Evolutionary conservation across 2,329 filamentous ascomycete genomes (phyloP).

Genomic region (Trichoderma lentiforme): DNA sequence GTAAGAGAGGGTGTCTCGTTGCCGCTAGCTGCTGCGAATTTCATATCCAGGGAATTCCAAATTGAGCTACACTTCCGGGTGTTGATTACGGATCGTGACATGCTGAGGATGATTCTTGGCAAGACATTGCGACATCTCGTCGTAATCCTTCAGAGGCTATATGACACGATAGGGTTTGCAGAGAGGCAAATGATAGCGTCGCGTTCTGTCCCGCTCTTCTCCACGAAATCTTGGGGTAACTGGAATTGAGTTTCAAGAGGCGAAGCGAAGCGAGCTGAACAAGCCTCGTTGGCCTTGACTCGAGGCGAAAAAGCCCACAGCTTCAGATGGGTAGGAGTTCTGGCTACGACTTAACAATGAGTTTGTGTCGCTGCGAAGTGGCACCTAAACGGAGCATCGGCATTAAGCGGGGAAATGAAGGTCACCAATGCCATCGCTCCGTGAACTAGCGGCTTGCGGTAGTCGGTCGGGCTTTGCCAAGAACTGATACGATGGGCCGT

Average conservation of each 20-base stretch:
- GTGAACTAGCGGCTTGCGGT: not conserved
- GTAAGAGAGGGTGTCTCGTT: not conserved
- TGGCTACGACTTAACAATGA: not conserved
- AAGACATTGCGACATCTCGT: not conserved
- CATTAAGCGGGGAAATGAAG: slow-evolving; percentile 8
- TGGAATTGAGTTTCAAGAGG: not conserved
- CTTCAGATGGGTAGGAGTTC: not conserved
- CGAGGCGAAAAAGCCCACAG: not conserved
- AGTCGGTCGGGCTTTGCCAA: not conserved
- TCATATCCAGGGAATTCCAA: not conserved
- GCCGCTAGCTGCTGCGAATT: not conserved
- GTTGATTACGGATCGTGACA: not conserved
- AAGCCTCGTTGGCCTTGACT: not conserved
- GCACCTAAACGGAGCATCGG: not conserved
- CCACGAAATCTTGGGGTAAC: not conserved
- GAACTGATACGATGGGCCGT: not conserved
- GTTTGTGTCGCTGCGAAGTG: not conserved
- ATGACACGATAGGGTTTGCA: not conserved
- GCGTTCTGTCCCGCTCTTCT: not conserved
- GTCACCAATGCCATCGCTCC: not conserved
- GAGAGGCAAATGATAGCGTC: not conserved
- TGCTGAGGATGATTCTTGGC: no score
- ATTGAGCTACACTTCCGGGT: not conserved
- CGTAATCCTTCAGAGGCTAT: not conserved
- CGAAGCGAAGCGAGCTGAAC: not conserved